Evolutionary conservation across 2,329 filamentous ascomycete genomes (phyloP), one percentile per base, ranked within the genome.

Genomic region (Ascochyta koolunga): DNA sequence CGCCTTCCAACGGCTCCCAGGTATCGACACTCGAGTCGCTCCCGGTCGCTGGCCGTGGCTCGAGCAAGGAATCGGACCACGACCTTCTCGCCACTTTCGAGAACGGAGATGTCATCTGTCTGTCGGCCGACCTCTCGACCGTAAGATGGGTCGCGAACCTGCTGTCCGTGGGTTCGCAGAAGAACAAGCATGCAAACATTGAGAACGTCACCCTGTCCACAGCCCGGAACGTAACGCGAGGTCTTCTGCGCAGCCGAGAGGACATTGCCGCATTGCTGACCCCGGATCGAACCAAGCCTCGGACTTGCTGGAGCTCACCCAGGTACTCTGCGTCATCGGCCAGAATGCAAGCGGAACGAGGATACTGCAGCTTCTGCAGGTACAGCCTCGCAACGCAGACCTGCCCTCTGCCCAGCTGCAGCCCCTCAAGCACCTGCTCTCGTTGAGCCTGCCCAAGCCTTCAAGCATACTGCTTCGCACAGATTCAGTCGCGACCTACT

Each of bases 71-170:
- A n/a, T 49, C 58, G 7, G 60, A 59, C 18, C 72, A 77, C 45
- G 76, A 83, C 47, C 54, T 91, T 2, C 62, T 90, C 19, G 79
- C 80, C 2, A 78, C 90, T 1, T 83, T 84, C 51, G 75, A 82
- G 36, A 81, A 87, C 57, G 88, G 88, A 31, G 80, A 86, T 53
- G 76, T 89, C 18, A 65, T 83, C 8, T 86, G 84, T 50, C 76
- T 89, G 13, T 83, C 86, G 39, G 82, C 83, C 2, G 84, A 89
- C 48, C 62, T 78, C 11, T 57, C 68, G 13, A 60, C 48, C 0
- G 54, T 69, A 19, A 60, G 69, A 46, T 78, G 75, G 76, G 60
- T 62, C 15, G 60, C 62, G 27, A 64, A 67, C 27, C 10, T 74
- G 25, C 58, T 49, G 5, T 39, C 58, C 7, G 37, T 66, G 11